A percentile compares a stretch with the other conserved stretches of the same genome.
Evolutionary conservation across 2,329 filamentous ascomycete species (phyloP).

Genomic region (Emmonsiellopsis sp.): DNA sequence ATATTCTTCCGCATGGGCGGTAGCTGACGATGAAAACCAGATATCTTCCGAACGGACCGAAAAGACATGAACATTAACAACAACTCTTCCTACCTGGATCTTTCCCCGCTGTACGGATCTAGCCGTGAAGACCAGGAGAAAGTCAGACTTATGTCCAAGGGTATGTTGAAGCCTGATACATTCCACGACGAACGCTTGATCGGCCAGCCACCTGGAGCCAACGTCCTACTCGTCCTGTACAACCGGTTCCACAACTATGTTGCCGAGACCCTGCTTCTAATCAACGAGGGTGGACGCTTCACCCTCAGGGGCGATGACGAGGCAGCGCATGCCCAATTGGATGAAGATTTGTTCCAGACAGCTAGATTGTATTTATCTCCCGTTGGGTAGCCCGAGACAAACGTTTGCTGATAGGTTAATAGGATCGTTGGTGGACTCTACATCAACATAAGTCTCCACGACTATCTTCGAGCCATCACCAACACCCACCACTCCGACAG

Average conservation of each 20-base stretch:
- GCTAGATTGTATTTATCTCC: conserved; percentile 18
- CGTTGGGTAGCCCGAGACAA: neutral
- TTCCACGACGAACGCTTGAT: conserved; percentile 24
- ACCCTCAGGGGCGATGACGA: conserved; percentile 15
- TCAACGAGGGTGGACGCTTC: conserved; percentile 34
- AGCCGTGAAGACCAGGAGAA: conserved; percentile 21
- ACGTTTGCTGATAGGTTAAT: neutral
- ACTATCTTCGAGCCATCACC: conserved; percentile 20
- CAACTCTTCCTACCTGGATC: conserved; percentile 38
- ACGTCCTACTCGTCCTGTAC: conserved; percentile 23
- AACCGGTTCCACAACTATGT: conserved; percentile 30
- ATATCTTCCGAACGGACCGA: conserved; percentile 34
- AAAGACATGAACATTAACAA: conserved; percentile 23
- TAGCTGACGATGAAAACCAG: conserved; percentile 2
- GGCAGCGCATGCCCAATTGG: conserved; percentile 23
- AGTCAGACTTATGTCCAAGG: conserved; percentile 25
- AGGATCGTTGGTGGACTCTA: conserved; percentile 21
- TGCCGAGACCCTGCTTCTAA: conserved; percentile 22
- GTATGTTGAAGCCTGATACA: conserved; percentile 28
- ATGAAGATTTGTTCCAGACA: conserved; percentile 25
- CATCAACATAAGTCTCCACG: conserved; percentile 24
- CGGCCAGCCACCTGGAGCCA: conserved; percentile 22
- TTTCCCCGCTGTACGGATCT: conserved; percentile 35
- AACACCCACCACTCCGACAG: conserved; percentile 30
- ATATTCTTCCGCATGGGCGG: neutral